These are phyloP conservation scores for Ilyonectria destructans DNA, from an alignment of 2,329 filamentous ascomycete genomes.

Conservation along the genomic window DNA sequence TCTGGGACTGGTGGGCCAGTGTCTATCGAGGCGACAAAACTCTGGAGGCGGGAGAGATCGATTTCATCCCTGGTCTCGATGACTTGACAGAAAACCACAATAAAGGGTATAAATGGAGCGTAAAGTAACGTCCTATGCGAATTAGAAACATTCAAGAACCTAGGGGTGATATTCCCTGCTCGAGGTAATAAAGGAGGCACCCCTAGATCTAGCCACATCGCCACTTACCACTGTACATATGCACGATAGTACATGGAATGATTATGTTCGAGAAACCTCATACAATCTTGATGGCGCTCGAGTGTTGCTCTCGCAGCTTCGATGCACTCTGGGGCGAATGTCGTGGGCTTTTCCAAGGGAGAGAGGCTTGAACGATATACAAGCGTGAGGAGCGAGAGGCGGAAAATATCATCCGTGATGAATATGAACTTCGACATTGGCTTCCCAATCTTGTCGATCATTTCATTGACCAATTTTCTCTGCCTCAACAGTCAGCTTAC, in stretches of 20 bases:
- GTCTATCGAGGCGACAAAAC: constrained; percentile 68
- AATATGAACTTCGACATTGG: constrained; percentile 1
- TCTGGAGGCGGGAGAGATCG: constrained; percentile 64
- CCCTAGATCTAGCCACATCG: not conserved
- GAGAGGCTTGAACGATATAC: constrained; percentile 24
- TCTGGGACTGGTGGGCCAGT: constrained; percentile 62
- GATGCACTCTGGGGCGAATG: constrained; percentile 24
- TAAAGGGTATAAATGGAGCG: constrained; percentile 69
- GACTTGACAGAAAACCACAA: constrained; percentile 67
- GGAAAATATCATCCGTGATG: constrained; percentile 30
- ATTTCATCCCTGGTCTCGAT: constrained; percentile 62
- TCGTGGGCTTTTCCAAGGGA: not conserved
- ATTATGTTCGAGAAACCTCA: constrained; percentile 55
- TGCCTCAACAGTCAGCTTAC: not conserved
- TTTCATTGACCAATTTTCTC: not conserved
- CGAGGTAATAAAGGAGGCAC: not conserved
- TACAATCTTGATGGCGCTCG: constrained; percentile 57
- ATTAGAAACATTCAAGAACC: not conserved
- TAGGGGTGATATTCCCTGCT: not conserved
- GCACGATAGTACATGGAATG: constrained; percentile 56
- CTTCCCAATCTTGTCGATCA: constrained; percentile 4
- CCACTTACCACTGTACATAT: constrained; percentile 62
- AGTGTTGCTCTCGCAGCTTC: constrained; percentile 22
- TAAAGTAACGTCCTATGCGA: constrained; percentile 61
- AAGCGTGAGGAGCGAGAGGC: constrained; percentile 28